These are phyloP conservation scores for Skeletonema menzelii DNA, from an alignment of 108 stramenopile species.

Conservation along the genomic window DNA sequence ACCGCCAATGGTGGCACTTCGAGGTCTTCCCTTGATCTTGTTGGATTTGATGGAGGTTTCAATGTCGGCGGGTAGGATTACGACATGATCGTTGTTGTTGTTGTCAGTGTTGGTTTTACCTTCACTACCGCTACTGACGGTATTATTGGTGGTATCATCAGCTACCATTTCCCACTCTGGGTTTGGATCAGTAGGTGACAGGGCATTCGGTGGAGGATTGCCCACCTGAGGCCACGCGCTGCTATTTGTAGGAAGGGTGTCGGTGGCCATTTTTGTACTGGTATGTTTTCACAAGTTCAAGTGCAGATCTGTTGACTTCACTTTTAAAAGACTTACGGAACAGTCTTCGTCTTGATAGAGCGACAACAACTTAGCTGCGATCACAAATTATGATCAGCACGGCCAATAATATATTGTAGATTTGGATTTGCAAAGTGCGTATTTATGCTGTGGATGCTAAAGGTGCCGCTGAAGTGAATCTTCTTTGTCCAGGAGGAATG, in stretches of 20 bases:
- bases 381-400: not conserved
- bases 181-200: conserved; percentile 3
- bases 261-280: conserved; percentile 16
- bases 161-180: conserved; percentile 39
- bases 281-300: not conserved
- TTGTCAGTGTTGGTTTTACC: conserved; percentile 3
- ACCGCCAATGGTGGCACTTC: conserved; percentile 36
- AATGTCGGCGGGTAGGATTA: conserved; percentile 6
- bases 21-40: conserved; percentile 20
- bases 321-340: too few relatives aligned
- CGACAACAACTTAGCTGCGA: too few relatives aligned
- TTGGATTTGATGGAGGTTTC: conserved; percentile 5
- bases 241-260: conserved; percentile 8
- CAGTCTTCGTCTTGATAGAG: too few relatives aligned
- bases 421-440: not conserved
- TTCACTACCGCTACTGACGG: not conserved
- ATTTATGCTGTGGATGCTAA: not conserved
- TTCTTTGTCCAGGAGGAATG: not conserved
- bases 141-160: conserved; percentile 1
- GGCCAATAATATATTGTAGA: too few relatives aligned
- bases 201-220: conserved; percentile 6
- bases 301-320: too few relatives aligned
- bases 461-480: not conserved
- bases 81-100: not conserved
- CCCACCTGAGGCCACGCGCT: conserved; percentile 26